Evolutionary conservation across 768 basidiomycete genomes (phyloP).

Genomic region (Suillus occidentalis): DNA sequence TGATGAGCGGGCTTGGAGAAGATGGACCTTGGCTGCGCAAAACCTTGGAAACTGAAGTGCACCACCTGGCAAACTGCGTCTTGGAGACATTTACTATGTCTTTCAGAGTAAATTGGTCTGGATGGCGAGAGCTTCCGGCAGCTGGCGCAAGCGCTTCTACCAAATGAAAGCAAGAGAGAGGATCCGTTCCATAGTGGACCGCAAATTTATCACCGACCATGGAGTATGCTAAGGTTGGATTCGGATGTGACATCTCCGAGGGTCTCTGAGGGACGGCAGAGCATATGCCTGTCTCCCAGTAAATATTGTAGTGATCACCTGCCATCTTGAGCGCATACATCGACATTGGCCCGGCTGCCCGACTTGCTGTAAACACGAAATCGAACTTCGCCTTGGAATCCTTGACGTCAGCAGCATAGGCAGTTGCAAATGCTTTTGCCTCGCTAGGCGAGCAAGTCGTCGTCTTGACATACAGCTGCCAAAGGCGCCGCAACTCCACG

Average conservation of each 20-base stretch:
- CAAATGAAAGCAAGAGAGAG: slow-evolving; percentile 32
- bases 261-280: slow-evolving; percentile 22
- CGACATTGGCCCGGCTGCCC: slow-evolving; percentile 30
- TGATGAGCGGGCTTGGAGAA: slow-evolving; percentile 13
- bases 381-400: not conserved
- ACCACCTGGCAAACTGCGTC: slow-evolving; percentile 29
- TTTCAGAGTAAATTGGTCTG: not conserved
- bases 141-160: slow-evolving; percentile 25
- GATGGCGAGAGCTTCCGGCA: not conserved
- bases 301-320: slow-evolving; percentile 23
- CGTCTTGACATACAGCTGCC: slow-evolving; percentile 20
- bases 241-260: slow-evolving; percentile 19
- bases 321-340: slow-evolving; percentile 11
- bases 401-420: slow-evolving; percentile 24
- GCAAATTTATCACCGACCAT: slow-evolving; percentile 20
- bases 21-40: slow-evolving; percentile 7
- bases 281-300: slow-evolving; percentile 27
- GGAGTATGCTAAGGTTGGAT: slow-evolving; percentile 33
- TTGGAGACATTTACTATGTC: slow-evolving; percentile 5
- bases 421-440: slow-evolving; percentile 16
- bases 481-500: slow-evolving; percentile 20
- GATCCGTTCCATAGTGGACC: slow-evolving; percentile 32
- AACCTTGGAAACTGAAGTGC: slow-evolving; percentile 19
- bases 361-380: slow-evolving; percentile 14
- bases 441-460: slow-evolving; percentile 13